Evolutionary conservation across 441 rosid genomes (phyloP), one percentile per base, ranked within the genome.

Genomic region (Daphne laureola): DNA sequence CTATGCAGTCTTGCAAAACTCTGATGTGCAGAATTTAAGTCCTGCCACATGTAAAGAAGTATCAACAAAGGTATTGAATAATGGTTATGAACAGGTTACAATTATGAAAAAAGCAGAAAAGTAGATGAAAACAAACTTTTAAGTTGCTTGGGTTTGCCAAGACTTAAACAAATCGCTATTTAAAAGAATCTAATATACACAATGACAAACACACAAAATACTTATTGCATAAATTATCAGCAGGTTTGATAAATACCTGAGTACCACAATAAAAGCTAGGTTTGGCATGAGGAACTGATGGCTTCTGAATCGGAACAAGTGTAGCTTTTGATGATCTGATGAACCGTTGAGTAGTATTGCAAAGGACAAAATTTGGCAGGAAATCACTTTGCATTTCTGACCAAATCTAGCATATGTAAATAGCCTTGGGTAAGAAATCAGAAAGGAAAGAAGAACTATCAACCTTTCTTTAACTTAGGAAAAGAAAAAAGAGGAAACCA

Each of bases 311-410:
- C 68, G 98, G 88, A 55, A 69, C 81, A 56, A 57, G 68, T 41
- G 84, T 78, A 67, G 83, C 83, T 67, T 78, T 87, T 27, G 92
- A 78, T 67, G 98, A 90, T 41, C 96, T 84, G 56, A 94, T 76
- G 69, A 94, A 90, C 49, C 98, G 87, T 60, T 94, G 98, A 63
- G 99, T 94, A 45, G 98, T 94, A 70, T 94, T 90, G 77, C 99
- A 94, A 49, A 94, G 90, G 64, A 94, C 78, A 73, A 94, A 94
- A 79, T 87, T 94, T 41, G 98, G 99, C 74, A 94, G 63, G 88
- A 94, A 94, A 74, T 94, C 99, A 57, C 70, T 79, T 78, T 86
- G 97, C 96, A 94, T 87, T 86, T 94, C 99, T 62, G 99, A 90
- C 99, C 98, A 94, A 65, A 94, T 84, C 99, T 94, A 73, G 47